Conservation (phyloP, 768 basidiomycete genomes). For the Lactarius deliciosus region DNA sequence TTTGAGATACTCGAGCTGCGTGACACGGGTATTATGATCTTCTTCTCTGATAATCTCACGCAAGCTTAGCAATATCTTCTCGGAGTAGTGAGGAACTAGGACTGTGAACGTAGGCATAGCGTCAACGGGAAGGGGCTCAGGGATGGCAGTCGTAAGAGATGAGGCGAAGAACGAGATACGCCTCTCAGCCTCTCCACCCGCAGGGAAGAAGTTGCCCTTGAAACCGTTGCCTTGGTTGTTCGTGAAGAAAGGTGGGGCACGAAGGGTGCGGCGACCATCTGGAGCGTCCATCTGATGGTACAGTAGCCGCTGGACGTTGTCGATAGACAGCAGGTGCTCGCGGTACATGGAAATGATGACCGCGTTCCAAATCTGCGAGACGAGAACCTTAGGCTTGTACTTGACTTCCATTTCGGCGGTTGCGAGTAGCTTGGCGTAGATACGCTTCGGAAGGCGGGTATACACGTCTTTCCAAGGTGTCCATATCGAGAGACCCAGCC, state of each 20-base stretch:
- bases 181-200: slow-evolving; percentile 92
- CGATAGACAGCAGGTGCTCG: slow-evolving; percentile 95
- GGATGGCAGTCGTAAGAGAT: slow-evolving; percentile 92
- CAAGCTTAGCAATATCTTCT: slow-evolving; percentile 95
- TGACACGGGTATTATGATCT: slow-evolving; percentile 94
- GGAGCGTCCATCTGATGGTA: slow-evolving; percentile 95
- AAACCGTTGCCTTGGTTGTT: slow-evolving; percentile 73
- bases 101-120: slow-evolving; percentile 99
- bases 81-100: slow-evolving; percentile 97
- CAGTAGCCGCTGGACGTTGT: slow-evolving; percentile 94
- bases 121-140: slow-evolving; percentile 93
- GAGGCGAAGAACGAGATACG: slow-evolving; percentile 99
- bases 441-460: slow-evolving; percentile 93
- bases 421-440: slow-evolving; percentile 95
- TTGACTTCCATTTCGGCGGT: slow-evolving; percentile 99
- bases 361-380: slow-evolving; percentile 99
- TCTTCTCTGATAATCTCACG: slow-evolving; percentile 99
- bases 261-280: slow-evolving; percentile 86
- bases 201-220: slow-evolving; percentile 88
- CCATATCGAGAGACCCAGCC: slow-evolving; percentile 95
- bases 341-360: slow-evolving; percentile 99
- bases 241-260: slow-evolving; percentile 98
- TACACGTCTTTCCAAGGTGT: slow-evolving; percentile 99
- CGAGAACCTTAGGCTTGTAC: slow-evolving; percentile 98
- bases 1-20: slow-evolving; percentile 95